phyloP scores from a whole-genome alignment of 768 basidiomycete species.

The Lactarius psammicola region DNA sequence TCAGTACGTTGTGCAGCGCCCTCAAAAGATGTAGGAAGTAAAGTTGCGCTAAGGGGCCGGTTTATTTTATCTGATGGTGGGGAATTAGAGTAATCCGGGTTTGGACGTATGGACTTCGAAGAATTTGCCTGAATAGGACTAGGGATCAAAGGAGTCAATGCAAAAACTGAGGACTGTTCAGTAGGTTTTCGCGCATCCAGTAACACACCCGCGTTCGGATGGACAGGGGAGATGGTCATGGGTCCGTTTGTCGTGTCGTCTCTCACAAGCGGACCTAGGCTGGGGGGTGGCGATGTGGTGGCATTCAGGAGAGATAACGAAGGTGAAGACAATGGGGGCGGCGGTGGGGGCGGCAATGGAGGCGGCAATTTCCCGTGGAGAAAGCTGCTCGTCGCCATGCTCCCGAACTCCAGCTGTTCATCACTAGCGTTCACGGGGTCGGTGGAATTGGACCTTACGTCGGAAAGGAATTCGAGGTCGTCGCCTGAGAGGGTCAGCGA shows the following conservation, averaged over 20 bases:
- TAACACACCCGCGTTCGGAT: background rate
- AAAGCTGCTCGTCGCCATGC: slow-evolving; percentile 42
- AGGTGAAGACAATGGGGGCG: slow-evolving; percentile 20
- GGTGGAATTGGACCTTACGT: slow-evolving; percentile 54
- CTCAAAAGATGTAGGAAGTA: slow-evolving; percentile 23
- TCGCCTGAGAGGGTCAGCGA: slow-evolving; percentile 73
- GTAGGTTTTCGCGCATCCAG: background rate
- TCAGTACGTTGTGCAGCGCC: background rate
- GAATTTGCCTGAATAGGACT: background rate
- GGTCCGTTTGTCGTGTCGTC: background rate
- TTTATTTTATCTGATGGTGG: background rate
- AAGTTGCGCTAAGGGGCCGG: slow-evolving; percentile 22
- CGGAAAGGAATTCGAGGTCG: slow-evolving; percentile 80
- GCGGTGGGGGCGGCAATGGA: slow-evolving; percentile 19
- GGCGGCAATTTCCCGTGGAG: slow-evolving; percentile 33
- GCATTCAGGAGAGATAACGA: background rate
- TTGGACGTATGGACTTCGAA: background rate
- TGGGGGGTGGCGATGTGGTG: background rate
- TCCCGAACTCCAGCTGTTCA: slow-evolving; percentile 39
- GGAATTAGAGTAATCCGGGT: background rate
- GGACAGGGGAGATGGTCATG: background rate
- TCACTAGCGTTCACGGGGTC: slow-evolving; percentile 40
- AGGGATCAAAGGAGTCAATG: slow-evolving; percentile 11
- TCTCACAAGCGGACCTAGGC: background rate
- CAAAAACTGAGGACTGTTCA: background rate